These are phyloP conservation scores for Magnolia kwangsiensis DNA, from an alignment of 164 flowering plant species.

Conservation along the genomic window DNA sequence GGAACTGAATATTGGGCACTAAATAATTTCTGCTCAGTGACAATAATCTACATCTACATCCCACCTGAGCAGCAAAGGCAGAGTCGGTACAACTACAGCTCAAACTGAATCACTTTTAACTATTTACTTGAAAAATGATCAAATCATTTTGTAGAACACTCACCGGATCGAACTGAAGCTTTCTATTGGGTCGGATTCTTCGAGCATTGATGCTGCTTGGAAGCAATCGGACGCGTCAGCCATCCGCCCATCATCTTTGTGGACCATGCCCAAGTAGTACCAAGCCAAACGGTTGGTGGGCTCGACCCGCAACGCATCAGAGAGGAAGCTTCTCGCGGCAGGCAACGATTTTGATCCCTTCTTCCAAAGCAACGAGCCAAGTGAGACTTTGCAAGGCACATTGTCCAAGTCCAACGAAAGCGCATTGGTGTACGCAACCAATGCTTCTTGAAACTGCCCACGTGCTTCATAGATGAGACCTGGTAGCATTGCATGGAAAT, in stretches of 20 bases:
- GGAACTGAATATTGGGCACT: not conserved
- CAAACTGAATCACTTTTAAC: not conserved
- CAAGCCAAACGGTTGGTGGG: constrained; percentile 85
- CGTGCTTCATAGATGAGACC: constrained; percentile 65
- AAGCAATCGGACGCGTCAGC: constrained; percentile 91
- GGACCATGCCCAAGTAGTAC: constrained; percentile 78
- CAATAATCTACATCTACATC: constrained; percentile 1
- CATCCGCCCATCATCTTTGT: constrained; percentile 67
- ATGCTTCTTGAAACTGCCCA: constrained; percentile 46
- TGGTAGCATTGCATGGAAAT: constrained; percentile 11
- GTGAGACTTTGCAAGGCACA: constrained; percentile 63
- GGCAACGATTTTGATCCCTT: constrained; percentile 57
- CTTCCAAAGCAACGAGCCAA: constrained; percentile 56
- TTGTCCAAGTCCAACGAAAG: constrained; percentile 48
- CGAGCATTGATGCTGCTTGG: constrained; percentile 95
- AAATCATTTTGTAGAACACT: not conserved
- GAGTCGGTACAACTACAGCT: not conserved
- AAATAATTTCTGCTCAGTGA: not conserved
- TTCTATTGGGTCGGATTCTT: constrained; percentile 88
- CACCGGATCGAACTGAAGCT: constrained; percentile 56
- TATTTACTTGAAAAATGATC: not conserved
- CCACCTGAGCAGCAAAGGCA: not conserved
- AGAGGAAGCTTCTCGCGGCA: constrained; percentile 71
- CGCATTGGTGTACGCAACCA: constrained; percentile 48
- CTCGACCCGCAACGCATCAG: constrained; percentile 87